phyloP scores from a whole-genome alignment of 2,329 filamentous ascomycete genomes.

The Aureobasidium musti region DNA sequence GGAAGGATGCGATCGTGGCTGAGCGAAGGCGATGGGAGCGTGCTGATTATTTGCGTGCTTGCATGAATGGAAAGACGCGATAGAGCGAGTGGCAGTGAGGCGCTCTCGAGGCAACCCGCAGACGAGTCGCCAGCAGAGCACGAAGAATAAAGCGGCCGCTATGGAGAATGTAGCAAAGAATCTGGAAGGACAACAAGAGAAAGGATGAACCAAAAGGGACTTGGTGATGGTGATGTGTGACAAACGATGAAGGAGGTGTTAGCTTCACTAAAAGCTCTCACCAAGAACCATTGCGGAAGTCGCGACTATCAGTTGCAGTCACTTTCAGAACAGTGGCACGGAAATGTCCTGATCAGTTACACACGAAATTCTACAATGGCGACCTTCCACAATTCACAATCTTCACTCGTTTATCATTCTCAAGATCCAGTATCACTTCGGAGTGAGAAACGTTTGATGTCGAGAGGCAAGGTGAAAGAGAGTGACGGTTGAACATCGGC shows the following conservation, averaged over 20 bases:
- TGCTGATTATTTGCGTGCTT: not conserved
- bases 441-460: not conserved
- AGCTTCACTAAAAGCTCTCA: constrained; percentile 18
- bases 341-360: not conserved
- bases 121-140: not conserved
- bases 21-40: not conserved
- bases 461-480: not conserved
- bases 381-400: not conserved
- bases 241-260: not conserved
- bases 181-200: not conserved
- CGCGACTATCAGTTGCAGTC: constrained; percentile 3
- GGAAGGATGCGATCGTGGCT: not conserved
- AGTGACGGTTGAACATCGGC: constrained; percentile 1
- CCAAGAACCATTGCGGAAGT: constrained; percentile 10
- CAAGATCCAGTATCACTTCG: not conserved
- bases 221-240: not conserved
- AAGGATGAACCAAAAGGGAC: not conserved
- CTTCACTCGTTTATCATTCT: not conserved
- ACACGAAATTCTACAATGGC: not conserved
- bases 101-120: not conserved
- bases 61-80: not conserved
- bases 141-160: not conserved
- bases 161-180: too few species aligned
- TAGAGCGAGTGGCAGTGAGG: not conserved
- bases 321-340: not conserved